These are phyloP conservation scores for Microstegium vimineum DNA, from an alignment of 176 grass and related monocot species.

Conservation along the genomic window DNA sequence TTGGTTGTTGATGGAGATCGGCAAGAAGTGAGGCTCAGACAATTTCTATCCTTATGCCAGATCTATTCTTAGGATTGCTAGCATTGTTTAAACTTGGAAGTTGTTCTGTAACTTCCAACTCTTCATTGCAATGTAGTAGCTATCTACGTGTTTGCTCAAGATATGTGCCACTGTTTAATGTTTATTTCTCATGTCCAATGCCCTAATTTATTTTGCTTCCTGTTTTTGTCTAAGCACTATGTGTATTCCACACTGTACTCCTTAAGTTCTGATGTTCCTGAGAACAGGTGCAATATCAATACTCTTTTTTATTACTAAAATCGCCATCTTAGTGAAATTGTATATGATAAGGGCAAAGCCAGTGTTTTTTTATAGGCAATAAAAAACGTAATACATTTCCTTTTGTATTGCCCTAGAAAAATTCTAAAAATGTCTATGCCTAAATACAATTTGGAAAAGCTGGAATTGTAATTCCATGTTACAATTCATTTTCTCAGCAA, in stretches of 20 bases:
- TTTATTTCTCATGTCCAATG: background rate
- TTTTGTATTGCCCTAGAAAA: background rate
- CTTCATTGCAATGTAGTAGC: background rate
- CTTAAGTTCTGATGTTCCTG: background rate
- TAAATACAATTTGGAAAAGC: background rate
- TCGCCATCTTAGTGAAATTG: background rate
- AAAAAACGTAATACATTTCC: background rate
- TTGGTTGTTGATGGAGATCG: constrained; percentile 28
- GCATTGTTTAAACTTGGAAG: background rate
- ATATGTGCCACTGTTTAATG: constrained; percentile 6
- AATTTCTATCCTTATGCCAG: background rate
- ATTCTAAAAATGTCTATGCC: constrained; percentile 23
- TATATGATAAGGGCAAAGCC: background rate
- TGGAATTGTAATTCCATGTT: background rate
- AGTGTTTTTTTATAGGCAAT: background rate
- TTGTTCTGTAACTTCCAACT: background rate
- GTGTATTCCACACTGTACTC: background rate
- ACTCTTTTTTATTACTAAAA: too few species aligned
- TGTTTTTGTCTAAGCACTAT: background rate
- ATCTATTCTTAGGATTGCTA: background rate
- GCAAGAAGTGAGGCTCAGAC: constrained; percentile 2
- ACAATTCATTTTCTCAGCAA: constrained; percentile 2
- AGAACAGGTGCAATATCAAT: background rate
- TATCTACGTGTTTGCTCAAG: background rate
- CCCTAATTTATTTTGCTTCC: background rate